phyloP scores from a whole-genome alignment of 495 filamentous ascomycete genomes.

The Aspergillus indologenus region DNA sequence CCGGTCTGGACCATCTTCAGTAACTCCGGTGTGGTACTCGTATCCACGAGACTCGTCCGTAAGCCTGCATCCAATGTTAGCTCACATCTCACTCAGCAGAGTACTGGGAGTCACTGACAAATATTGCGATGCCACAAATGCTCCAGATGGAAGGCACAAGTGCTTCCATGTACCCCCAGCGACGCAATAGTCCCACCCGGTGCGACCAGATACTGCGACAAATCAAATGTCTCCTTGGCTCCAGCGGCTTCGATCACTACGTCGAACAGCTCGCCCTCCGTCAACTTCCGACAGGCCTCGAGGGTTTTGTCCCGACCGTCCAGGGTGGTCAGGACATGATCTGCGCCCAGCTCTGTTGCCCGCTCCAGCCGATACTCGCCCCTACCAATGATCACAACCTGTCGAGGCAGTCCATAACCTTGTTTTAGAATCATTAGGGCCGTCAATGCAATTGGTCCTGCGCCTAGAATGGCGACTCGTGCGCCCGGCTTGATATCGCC shows the following conservation, averaged over 20 bases:
- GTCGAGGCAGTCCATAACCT: constrained; percentile 38
- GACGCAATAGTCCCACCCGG: constrained; percentile 50
- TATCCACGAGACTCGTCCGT: constrained; percentile 43
- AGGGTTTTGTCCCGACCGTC: constrained; percentile 21
- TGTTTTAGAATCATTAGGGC: constrained; percentile 41
- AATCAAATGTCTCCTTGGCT: constrained; percentile 42
- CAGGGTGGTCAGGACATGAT: constrained; percentile 29
- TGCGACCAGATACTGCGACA: constrained; percentile 48
- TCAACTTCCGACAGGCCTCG: constrained; percentile 28
- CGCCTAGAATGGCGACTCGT: constrained; percentile 49
- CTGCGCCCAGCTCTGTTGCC: constrained; percentile 44
- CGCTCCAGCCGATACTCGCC: constrained; percentile 40
- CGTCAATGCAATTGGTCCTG: constrained; percentile 51
- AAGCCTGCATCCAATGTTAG: constrained; percentile 29
- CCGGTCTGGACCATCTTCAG: constrained; percentile 37
- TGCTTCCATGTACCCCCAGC: constrained; percentile 48
- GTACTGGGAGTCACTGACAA: constrained; percentile 14
- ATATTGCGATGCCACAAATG: constrained; percentile 47
- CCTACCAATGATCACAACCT: constrained; percentile 44
- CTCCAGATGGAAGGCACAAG: constrained; percentile 43
- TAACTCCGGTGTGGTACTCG: constrained; percentile 41
- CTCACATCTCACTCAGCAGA: background rate
- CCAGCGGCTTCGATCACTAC: constrained; percentile 56
- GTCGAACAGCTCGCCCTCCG: constrained; percentile 47
- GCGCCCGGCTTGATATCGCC: constrained; percentile 40